phyloP scores from a whole-genome alignment of 2,329 filamentous ascomycete genomes.

The Coleophoma eucalyptorum region DNA sequence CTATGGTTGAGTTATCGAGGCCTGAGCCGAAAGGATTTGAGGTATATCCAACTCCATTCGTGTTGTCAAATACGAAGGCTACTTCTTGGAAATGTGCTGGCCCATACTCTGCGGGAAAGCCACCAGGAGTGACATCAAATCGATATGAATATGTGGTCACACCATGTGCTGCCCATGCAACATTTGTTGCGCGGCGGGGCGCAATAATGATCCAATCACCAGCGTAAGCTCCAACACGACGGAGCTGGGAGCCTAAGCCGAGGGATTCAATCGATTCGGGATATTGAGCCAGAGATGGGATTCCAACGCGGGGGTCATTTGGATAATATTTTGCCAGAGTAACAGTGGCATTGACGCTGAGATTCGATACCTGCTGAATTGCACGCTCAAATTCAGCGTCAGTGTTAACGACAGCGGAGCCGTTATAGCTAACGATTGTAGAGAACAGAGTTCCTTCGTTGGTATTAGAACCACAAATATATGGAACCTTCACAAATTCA shows the following conservation, averaged over 20 bases:
- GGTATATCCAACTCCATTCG: slow-evolving; percentile 39
- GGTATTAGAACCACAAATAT: slow-evolving; percentile 37
- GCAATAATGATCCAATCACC: slow-evolving; percentile 11
- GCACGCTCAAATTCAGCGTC: neutral
- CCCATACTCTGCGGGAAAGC: slow-evolving; percentile 19
- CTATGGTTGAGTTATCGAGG: neutral
- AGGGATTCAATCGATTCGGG: slow-evolving; percentile 23
- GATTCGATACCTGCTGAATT: slow-evolving; percentile 22
- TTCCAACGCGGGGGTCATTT: neutral
- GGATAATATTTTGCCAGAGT: neutral
- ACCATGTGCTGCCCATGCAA: slow-evolving; percentile 8
- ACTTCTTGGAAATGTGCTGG: slow-evolving; percentile 43
- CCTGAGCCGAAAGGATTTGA: slow-evolving; percentile 29
- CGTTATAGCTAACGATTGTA: slow-evolving; percentile 32
- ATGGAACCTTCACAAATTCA: slow-evolving; percentile 32
- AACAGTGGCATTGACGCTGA: slow-evolving; percentile 5
- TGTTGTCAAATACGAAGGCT: slow-evolving; percentile 50
- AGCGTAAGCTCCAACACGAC: slow-evolving; percentile 8
- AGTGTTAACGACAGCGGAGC: neutral
- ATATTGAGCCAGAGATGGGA: slow-evolving; percentile 44
- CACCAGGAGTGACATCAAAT: slow-evolving; percentile 37
- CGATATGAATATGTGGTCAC: slow-evolving; percentile 33
- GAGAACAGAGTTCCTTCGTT: slow-evolving; percentile 26
- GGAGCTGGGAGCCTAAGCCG: slow-evolving; percentile 29
- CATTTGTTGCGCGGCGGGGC: slow-evolving; percentile 5